Percentiles rank a stretch among this genome's conserved stretches.
Conservation (phyloP, 2,329 filamentous ascomycete genomes). For the Apiospora sp. region DNA sequence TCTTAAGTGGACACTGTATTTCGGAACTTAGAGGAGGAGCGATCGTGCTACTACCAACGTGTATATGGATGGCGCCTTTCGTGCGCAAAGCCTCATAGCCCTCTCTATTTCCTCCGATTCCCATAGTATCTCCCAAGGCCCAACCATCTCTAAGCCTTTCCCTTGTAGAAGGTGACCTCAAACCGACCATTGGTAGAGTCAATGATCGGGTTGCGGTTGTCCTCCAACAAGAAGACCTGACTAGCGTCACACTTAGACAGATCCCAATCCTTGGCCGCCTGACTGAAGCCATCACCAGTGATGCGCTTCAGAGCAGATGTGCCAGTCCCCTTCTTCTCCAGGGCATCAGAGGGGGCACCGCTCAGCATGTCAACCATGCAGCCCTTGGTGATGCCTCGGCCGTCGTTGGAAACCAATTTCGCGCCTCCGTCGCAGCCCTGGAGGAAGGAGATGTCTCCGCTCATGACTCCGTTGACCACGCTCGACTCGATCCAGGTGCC, state of each 20-base stretch:
- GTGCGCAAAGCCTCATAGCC: not conserved
- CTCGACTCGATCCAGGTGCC: conserved; percentile 35
- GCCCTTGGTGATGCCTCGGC: conserved; percentile 29
- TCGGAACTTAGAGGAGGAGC: not conserved
- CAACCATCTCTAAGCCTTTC: not conserved
- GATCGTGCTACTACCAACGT: not conserved
- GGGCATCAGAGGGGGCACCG: conserved; percentile 32
- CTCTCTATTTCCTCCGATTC: not conserved
- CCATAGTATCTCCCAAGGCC: too few relatives aligned
- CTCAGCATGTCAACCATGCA: conserved; percentile 34
- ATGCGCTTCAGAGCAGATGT: conserved; percentile 30
- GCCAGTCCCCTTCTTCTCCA: conserved; percentile 30
- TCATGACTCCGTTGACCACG: conserved; percentile 31
- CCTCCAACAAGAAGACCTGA: conserved; percentile 22
- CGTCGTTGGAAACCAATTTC: conserved; percentile 33
- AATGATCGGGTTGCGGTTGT: not conserved
- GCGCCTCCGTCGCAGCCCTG: conserved; percentile 38
- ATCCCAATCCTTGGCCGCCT: conserved; percentile 31
- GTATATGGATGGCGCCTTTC: not conserved
- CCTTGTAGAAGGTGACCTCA: conserved; percentile 20
- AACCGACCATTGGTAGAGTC: conserved; percentile 19
- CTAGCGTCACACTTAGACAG: not conserved
- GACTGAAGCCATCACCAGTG: conserved; percentile 33
- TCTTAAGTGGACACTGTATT: not conserved
- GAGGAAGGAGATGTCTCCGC: conserved; percentile 37